A percentile compares a stretch with the other conserved stretches of the same genome.
phyloP scores from a whole-genome alignment of 139 green algal genomes.

The Micractinium conductrix region DNA sequence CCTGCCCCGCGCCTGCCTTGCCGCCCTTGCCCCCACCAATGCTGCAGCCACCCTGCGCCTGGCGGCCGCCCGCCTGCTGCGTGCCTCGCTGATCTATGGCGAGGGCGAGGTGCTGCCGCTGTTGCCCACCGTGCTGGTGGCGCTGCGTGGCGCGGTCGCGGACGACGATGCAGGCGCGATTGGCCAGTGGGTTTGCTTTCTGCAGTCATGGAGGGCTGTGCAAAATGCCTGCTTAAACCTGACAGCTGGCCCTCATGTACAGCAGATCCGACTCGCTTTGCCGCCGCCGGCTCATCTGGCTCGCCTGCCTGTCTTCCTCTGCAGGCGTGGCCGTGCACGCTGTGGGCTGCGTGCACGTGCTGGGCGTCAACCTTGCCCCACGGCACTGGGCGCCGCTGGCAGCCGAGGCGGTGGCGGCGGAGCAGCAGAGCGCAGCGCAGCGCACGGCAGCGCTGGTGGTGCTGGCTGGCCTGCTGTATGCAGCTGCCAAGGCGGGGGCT shows the following conservation, averaged over 20 bases:
- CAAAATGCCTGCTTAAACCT: no score
- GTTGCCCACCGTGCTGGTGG: slow-evolving; percentile 54
- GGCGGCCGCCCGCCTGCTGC: slow-evolving; percentile 54
- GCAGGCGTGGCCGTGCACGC: slow-evolving; percentile 51
- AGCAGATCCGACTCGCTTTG: no score
- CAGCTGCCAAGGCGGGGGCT: slow-evolving; percentile 43
- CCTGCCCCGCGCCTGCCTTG: not conserved
- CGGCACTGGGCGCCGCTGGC: slow-evolving; percentile 65
- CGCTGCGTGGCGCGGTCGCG: slow-evolving; percentile 52
- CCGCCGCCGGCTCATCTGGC: no score
- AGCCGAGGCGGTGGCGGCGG: slow-evolving; percentile 50
- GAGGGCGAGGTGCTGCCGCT: slow-evolving; percentile 48
- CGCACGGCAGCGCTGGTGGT: slow-evolving; percentile 73
- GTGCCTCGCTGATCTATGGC: slow-evolving; percentile 52
- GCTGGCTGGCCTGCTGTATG: slow-evolving; percentile 64
- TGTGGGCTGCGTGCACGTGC: slow-evolving; percentile 50
- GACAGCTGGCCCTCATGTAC: no score
- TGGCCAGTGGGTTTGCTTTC: no score
- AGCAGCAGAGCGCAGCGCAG: slow-evolving; percentile 32
- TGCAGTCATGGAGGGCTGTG: no score
- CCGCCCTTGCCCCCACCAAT: no score
- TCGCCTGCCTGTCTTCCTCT: not conserved
- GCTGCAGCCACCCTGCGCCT: slow-evolving; percentile 40
- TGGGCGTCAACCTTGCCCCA: slow-evolving; percentile 55
- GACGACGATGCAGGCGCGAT: slow-evolving; percentile 67